A percentile compares a stretch with the other conserved stretches of the same genome.
These are phyloP conservation scores for Ogataea sp. DNA, from an alignment of 805 yeast species.

Conservation along the genomic window DNA sequence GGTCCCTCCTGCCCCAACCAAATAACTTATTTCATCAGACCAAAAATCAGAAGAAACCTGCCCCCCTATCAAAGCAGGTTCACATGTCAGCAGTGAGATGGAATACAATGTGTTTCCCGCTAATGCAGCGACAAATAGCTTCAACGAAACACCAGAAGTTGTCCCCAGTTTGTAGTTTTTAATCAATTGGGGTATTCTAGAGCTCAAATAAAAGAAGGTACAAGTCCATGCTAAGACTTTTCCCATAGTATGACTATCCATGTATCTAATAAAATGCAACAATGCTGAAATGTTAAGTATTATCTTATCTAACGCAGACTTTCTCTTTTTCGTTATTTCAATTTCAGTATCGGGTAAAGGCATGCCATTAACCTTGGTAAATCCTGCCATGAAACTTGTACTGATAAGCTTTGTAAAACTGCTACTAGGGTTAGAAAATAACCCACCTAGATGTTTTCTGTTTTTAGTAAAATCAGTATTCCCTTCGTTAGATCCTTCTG, in stretches of 20 bases:
- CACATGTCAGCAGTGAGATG: conserved; percentile 36
- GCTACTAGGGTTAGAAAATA: neutral
- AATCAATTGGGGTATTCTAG: conserved; percentile 44
- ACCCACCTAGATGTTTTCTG: neutral
- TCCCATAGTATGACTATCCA: conserved; percentile 15
- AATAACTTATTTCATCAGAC: conserved; percentile 27
- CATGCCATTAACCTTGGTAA: conserved; percentile 20
- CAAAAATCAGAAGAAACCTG: conserved; percentile 31
- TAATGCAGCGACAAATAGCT: conserved; percentile 41
- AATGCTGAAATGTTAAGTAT: conserved; percentile 4
- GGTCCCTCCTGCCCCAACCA: conserved; percentile 47
- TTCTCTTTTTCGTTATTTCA: neutral
- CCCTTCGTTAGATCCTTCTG: neutral
- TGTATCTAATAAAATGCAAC: conserved; percentile 7
- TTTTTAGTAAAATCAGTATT: too few species aligned
- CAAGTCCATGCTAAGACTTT: conserved; percentile 42
- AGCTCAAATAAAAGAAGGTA: conserved; percentile 37
- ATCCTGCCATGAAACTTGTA: conserved; percentile 22
- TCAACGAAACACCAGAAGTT: conserved; percentile 43
- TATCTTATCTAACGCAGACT: neutral
- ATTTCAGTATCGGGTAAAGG: conserved; percentile 8
- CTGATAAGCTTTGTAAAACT: conserved; percentile 16
- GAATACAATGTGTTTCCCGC: conserved; percentile 44
- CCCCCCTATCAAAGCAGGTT: conserved; percentile 30
- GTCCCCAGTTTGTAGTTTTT: conserved; percentile 37